Evolutionary conservation across 1,139 yeast genomes (phyloP), one percentile per base, ranked within the genome.

Genomic region (Protomyces lactucae-debilis): DNA sequence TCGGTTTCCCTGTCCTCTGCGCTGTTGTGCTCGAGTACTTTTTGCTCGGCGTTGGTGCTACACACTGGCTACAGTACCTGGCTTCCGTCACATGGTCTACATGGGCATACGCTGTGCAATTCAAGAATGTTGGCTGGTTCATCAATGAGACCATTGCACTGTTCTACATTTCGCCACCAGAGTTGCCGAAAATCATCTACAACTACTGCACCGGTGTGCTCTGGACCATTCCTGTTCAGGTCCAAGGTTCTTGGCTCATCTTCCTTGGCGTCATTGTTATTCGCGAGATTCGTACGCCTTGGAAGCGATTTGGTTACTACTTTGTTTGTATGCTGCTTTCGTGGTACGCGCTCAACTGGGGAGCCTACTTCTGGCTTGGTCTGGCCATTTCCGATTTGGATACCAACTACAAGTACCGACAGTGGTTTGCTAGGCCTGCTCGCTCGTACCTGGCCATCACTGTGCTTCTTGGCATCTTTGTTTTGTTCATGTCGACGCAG

Each of bases 171-270:
- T 35, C 43, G 16, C 63, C 63, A 3, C 63, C 63, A 5, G 52
- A 59, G 21, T 43, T 59, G 32, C 63, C 63, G 25, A 32, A 32
- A 12, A 39, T 59, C 63, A 59, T 59, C 43, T 59, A 59, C 53
- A 59, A 59, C 48, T 59, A 59, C 57, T 59, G 63, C 36, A 59
- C 63, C 8, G 63, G 63, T 52, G 63, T 59, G 16, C 45, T 59
- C 18, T 59, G 63, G 63, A 59, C 63, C 23, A 18, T 59, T 12
- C 63, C 63, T 18, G 63, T 59, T 16, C 39, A 39, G n/a, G 52
- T 59, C 18, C 63, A 59, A 52, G 63, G 63, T 9, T 59, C 63
- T 9, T 59, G 63, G 63, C 55, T 53, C 16, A 59, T 59, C 53
- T 59, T 59, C 52, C 57, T 59, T 6, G 63, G 57, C 21, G 63